Evolutionary conservation across 495 filamentous ascomycete genomes (phyloP).

Genomic region (Penicillium egyptiacum): DNA sequence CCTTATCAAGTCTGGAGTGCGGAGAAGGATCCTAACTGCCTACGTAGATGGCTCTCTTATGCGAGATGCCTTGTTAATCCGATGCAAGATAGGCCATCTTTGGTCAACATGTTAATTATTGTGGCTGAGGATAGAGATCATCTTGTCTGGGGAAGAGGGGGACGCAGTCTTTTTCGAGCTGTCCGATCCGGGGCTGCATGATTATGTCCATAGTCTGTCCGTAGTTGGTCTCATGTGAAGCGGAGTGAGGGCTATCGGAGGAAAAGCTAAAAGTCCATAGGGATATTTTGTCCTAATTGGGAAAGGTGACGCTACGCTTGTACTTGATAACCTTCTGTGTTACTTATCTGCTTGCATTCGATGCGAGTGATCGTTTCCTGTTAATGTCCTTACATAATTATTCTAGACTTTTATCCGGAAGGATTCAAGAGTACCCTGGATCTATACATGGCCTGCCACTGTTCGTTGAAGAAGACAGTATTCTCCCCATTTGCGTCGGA

Average conservation of each 20-base stretch:
- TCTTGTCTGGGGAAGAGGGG: slow-evolving; percentile 7
- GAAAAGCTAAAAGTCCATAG: slow-evolving; percentile 19
- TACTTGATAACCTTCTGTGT: background rate
- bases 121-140: background rate
- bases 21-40: background rate
- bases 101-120: background rate
- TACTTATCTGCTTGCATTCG: background rate
- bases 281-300: slow-evolving; percentile 30
- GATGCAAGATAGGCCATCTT: slow-evolving; percentile 29
- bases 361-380: background rate
- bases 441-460: slow-evolving; percentile 15
- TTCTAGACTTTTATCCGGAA: background rate
- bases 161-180: slow-evolving; percentile 18
- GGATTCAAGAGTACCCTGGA: background rate
- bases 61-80: slow-evolving; percentile 31
- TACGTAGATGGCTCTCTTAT: background rate
- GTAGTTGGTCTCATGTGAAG: slow-evolving; percentile 1
- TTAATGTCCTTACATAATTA: background rate
- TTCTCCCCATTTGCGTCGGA: slow-evolving; percentile 72
- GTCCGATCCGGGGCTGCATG: slow-evolving; percentile 25
- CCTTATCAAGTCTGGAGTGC: slow-evolving; percentile 4
- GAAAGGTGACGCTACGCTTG: slow-evolving; percentile 17
- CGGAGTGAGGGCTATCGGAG: slow-evolving; percentile 12
- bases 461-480: slow-evolving; percentile 73
- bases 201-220: background rate